Conservation (phyloP, 306 rosid species). For the Cicer cuneatum region DNA sequence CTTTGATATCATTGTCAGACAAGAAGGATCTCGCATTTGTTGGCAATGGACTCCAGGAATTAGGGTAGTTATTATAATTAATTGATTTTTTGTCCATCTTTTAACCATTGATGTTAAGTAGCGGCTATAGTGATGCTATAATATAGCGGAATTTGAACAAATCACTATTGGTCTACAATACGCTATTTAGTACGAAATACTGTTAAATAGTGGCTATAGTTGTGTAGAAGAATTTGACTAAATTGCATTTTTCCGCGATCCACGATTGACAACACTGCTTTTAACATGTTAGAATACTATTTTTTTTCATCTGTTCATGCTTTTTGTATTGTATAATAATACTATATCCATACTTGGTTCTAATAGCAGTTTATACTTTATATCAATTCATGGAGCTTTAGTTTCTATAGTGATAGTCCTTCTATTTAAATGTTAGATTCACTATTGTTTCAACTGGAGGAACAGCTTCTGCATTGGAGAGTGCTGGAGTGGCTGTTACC, state of each 20-base stretch:
- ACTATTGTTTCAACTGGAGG: slow-evolving; percentile 97
- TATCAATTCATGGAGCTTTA: slow-evolving; percentile 26
- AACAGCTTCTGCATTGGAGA: slow-evolving; percentile 84
- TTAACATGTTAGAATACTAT: background rate
- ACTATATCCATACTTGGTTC: background rate
- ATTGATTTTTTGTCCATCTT: background rate
- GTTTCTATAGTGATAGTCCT: slow-evolving; percentile 21
- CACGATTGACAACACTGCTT: too few relatives aligned
- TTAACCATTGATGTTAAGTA: too few relatives aligned
- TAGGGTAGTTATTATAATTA: slow-evolving; percentile 63
- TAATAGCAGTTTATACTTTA: background rate
- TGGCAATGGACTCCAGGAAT: slow-evolving; percentile 78
- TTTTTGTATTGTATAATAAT: background rate
- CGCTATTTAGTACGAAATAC: too few relatives aligned
- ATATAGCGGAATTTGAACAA: too few relatives aligned
- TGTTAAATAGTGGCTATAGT: too few relatives aligned
- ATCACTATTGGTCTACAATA: too few relatives aligned
- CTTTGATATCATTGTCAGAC: slow-evolving; percentile 86
- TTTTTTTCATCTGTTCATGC: background rate
- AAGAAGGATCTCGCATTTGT: slow-evolving; percentile 79
- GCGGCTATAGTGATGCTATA: too few relatives aligned
- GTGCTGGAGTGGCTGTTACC: slow-evolving; percentile 79
- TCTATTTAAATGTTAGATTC: slow-evolving; percentile 54
- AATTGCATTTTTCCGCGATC: too few relatives aligned
- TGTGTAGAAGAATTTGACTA: too few relatives aligned